These are phyloP conservation scores for Parmelia sp. DNA, from an alignment of 495 filamentous ascomycete genomes.

Conservation along the genomic window DNA sequence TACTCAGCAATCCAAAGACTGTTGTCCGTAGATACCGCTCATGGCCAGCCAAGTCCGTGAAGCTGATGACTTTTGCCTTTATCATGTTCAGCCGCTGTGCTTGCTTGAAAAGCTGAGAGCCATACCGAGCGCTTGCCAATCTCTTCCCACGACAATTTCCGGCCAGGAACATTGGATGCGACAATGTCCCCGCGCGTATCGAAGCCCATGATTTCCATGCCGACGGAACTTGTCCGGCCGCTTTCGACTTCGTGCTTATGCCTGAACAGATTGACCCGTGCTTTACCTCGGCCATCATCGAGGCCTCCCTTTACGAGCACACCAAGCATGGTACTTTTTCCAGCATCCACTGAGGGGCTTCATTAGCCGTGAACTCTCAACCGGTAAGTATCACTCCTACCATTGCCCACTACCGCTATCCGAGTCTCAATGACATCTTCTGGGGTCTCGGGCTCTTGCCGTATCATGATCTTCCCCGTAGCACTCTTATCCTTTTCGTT, in stretches of 20 bases:
- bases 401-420: conserved; percentile 94
- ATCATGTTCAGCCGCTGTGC: conserved; percentile 13
- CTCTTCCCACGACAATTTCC: conserved; percentile 94
- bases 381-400: conserved; percentile 32
- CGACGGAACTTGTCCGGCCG: conserved; percentile 90
- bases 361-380: conserved; percentile 9
- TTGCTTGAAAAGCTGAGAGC: not conserved
- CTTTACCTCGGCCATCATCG: conserved; percentile 90
- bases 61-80: conserved; percentile 84
- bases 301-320: conserved; percentile 93
- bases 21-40: conserved; percentile 94
- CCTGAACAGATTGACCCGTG: conserved; percentile 91
- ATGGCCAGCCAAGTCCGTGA: conserved; percentile 92
- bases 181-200: conserved; percentile 84
- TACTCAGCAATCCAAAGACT: conserved; percentile 89
- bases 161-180: conserved; percentile 68
- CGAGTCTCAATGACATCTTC: conserved; percentile 93
- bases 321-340: conserved; percentile 94
- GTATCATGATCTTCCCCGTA: conserved; percentile 77
- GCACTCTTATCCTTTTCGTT: conserved; percentile 62
- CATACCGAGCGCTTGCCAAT: conserved; percentile 82
- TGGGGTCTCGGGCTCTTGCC: conserved; percentile 61
- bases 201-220: conserved; percentile 99
- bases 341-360: conserved; percentile 70
- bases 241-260: conserved; percentile 98